These are phyloP conservation scores for Curvularia spicifera DNA, from an alignment of 2,329 filamentous ascomycete genomes.

Conservation along the genomic window DNA sequence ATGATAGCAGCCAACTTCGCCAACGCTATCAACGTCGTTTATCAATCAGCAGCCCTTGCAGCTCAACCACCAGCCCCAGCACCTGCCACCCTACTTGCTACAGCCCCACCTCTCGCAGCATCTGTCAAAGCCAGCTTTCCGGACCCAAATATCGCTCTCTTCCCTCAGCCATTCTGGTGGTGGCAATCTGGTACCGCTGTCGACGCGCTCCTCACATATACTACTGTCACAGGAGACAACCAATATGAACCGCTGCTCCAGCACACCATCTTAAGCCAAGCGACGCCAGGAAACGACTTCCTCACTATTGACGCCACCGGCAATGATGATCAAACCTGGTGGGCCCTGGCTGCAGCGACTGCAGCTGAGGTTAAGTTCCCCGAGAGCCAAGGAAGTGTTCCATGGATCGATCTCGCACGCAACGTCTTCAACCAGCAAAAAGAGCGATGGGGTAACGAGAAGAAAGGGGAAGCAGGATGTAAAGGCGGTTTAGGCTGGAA, in stretches of 20 bases:
- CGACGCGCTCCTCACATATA: constrained; percentile 49
- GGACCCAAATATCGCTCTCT: constrained; percentile 25
- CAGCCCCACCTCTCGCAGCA: constrained; percentile 24
- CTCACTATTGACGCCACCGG: constrained; percentile 55
- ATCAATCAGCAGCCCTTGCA: constrained; percentile 8
- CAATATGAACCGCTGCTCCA: constrained; percentile 48
- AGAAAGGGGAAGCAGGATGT: constrained; percentile 61
- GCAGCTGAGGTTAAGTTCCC: constrained; percentile 71
- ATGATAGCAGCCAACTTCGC: constrained; percentile 14
- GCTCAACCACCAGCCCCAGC: constrained; percentile 13
- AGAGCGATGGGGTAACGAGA: constrained; percentile 61
- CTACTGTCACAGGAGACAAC: constrained; percentile 50
- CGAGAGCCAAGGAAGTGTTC: constrained; percentile 50
- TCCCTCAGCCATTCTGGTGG: constrained; percentile 37
- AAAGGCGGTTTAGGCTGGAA: constrained; percentile 74
- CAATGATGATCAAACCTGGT: constrained; percentile 77
- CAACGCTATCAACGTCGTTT: constrained; percentile 10
- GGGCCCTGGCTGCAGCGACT: constrained; percentile 70
- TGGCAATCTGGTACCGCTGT: constrained; percentile 40
- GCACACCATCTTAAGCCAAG: constrained; percentile 35
- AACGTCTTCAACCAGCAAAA: constrained; percentile 76
- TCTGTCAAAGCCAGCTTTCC: constrained; percentile 29
- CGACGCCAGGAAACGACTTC: constrained; percentile 42
- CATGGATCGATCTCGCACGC: constrained; percentile 69
- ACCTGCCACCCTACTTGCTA: constrained; percentile 20